Conservation (phyloP, 164 flowering plant genomes). For the Vitis rupestris region DNA sequence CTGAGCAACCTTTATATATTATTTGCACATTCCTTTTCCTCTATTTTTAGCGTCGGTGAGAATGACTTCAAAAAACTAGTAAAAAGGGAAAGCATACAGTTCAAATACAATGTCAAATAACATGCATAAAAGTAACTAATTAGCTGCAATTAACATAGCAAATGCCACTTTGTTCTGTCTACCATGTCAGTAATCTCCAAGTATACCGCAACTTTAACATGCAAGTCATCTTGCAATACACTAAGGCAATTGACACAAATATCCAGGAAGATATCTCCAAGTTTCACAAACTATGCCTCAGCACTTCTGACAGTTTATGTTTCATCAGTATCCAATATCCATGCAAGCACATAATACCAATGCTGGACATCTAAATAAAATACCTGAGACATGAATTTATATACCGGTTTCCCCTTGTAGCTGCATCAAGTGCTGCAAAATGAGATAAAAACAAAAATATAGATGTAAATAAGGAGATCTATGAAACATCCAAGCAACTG, state of each 20-base stretch:
- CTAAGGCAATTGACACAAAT: too few relatives aligned
- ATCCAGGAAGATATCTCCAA: too few relatives aligned
- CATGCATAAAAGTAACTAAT: not conserved
- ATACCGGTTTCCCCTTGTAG: slow-evolving; percentile 88
- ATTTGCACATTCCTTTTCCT: too few relatives aligned
- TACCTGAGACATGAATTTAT: slow-evolving; percentile 96
- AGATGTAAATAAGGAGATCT: not conserved
- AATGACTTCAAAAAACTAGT: too few relatives aligned
- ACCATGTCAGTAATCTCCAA: too few relatives aligned
- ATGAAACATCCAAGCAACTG: not conserved
- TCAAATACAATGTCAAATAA: too few relatives aligned
- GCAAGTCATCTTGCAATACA: too few relatives aligned
- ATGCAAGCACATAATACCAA: not conserved
- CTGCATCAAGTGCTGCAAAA: slow-evolving; percentile 86
- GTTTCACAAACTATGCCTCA: not conserved
- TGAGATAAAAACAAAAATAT: not conserved
- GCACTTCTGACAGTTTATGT: not conserved
- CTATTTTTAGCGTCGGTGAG: too few relatives aligned
- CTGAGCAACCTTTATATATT: too few relatives aligned
- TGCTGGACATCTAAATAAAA: slow-evolving; percentile 1
- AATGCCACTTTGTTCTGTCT: too few relatives aligned
- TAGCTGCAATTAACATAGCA: not conserved
- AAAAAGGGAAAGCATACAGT: too few relatives aligned
- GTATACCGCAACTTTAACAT: too few relatives aligned
- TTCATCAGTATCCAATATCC: not conserved